These are phyloP conservation scores for Lepiota brunneoincarnata DNA, from an alignment of 768 basidiomycete species.

Conservation along the genomic window DNA sequence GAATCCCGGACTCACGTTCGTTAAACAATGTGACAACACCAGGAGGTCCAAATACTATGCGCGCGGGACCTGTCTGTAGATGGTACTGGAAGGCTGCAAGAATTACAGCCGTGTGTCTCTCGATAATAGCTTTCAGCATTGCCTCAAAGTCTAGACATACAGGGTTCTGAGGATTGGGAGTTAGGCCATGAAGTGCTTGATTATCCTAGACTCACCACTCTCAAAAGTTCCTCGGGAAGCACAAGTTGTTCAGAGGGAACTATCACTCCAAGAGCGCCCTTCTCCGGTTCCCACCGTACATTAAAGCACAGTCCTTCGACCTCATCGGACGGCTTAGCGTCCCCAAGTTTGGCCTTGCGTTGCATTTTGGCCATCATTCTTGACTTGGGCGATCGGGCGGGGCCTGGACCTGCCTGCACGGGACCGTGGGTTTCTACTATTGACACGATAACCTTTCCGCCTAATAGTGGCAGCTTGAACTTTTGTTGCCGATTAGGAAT, in stretches of 20 bases:
- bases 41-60: constrained; percentile 57
- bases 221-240: constrained; percentile 40
- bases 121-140: constrained; percentile 59
- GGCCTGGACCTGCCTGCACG: constrained; percentile 36
- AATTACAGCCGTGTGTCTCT: constrained; percentile 63
- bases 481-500: constrained; percentile 27
- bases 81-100: constrained; percentile 53
- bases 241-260: constrained; percentile 47
- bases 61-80: constrained; percentile 45
- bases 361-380: constrained; percentile 62
- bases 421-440: constrained; percentile 53
- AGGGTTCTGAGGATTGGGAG: constrained; percentile 45
- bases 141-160: constrained; percentile 72
- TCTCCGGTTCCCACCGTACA: constrained; percentile 77
- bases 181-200: not conserved
- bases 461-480: constrained; percentile 53
- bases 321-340: constrained; percentile 62
- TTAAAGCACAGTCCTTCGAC: constrained; percentile 67
- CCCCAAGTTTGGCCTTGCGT: constrained; percentile 57
- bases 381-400: constrained; percentile 51
- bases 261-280: constrained; percentile 59
- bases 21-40: constrained; percentile 55
- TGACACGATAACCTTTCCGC: constrained; percentile 73
- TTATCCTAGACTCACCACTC: constrained; percentile 48
- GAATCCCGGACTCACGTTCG: constrained; percentile 45